Percentiles rank a stretch among this genome's conserved stretches.
Conservation (phyloP, 352 stramenopile species). For the Phytophthora capsici region DNA sequence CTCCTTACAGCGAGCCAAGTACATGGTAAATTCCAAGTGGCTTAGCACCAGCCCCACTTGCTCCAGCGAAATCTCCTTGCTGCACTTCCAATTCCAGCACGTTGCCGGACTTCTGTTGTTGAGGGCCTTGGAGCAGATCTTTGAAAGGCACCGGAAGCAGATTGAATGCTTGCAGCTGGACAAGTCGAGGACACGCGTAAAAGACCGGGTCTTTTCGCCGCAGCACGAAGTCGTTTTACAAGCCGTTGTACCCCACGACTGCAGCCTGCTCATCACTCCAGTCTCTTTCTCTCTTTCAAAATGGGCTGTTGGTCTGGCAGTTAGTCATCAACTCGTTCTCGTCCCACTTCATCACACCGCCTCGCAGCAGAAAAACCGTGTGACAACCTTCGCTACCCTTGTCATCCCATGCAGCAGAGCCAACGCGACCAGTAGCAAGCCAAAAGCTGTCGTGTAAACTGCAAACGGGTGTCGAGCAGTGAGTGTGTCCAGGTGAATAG, state of each 20-base stretch:
- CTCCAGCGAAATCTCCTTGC: conserved; percentile 31
- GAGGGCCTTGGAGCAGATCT: conserved; percentile 26
- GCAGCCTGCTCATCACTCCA: not conserved
- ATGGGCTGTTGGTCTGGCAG: conserved; percentile 2
- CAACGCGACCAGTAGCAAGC: conserved; percentile 38
- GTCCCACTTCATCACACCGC: conserved; percentile 35
- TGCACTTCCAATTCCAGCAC: conserved; percentile 23
- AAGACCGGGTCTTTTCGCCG: not conserved
- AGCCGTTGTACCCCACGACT: not conserved
- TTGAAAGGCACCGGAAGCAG: conserved; percentile 31
- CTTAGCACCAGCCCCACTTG: conserved; percentile 31
- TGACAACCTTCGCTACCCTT: conserved; percentile 51
- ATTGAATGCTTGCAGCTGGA: conserved; percentile 22
- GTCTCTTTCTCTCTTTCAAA: conserved; percentile 26
- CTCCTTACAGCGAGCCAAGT: conserved; percentile 23
- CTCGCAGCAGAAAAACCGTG: conserved; percentile 65
- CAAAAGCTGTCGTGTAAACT: conserved; percentile 41
- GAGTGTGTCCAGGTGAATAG: conserved; percentile 28
- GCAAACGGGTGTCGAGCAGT: conserved; percentile 32
- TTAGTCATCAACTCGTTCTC: conserved; percentile 16
- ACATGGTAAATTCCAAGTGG: conserved; percentile 20
- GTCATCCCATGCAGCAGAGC: conserved; percentile 49
- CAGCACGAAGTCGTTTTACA: conserved; percentile 24
- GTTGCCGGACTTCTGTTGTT: conserved; percentile 9
- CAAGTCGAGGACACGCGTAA: conserved; percentile 13